phyloP scores from a whole-genome alignment of 352 stramenopile species.

The Sclerospora graminicola region DNA sequence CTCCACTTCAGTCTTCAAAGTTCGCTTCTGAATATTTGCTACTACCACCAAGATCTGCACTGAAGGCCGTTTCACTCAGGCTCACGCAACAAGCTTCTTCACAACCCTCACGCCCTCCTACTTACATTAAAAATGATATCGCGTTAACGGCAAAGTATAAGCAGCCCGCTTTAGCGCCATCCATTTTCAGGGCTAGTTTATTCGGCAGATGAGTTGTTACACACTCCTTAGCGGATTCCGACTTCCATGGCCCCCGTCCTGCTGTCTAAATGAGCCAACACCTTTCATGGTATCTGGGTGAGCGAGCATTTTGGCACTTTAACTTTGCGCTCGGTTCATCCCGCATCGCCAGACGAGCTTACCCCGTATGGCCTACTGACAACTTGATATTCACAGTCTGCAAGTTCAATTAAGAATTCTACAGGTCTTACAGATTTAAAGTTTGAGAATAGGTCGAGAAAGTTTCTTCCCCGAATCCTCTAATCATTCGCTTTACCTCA shows the following conservation, averaged over 20 bases:
- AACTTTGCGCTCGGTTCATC: conserved; percentile 19
- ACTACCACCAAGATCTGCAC: neutral
- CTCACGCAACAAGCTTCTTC: neutral
- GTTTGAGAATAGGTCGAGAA: neutral
- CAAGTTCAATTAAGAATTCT: conserved; percentile 6
- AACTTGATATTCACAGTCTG: conserved; percentile 14
- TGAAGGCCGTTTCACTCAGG: neutral
- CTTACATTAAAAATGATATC: too few relatives aligned
- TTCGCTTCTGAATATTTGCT: neutral
- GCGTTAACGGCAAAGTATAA: too few relatives aligned
- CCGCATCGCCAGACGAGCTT: conserved; percentile 20
- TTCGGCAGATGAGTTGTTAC: conserved; percentile 85
- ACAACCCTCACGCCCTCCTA: neutral
- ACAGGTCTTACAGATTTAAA: neutral
- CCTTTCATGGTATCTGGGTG: neutral
- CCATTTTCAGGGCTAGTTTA: conserved; percentile 16
- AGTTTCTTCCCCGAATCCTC: neutral
- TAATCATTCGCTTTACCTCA: neutral
- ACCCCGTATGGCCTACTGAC: conserved; percentile 16
- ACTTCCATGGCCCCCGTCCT: conserved; percentile 87
- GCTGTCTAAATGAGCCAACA: conserved; percentile 38
- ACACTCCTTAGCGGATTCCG: conserved; percentile 81
- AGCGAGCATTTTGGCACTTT: conserved; percentile 4
- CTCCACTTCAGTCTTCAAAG: conserved; percentile 12
- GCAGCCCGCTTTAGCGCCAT: too few relatives aligned